Conservation (phyloP, 164 flowering plant genomes). For the Piper betle region DNA sequence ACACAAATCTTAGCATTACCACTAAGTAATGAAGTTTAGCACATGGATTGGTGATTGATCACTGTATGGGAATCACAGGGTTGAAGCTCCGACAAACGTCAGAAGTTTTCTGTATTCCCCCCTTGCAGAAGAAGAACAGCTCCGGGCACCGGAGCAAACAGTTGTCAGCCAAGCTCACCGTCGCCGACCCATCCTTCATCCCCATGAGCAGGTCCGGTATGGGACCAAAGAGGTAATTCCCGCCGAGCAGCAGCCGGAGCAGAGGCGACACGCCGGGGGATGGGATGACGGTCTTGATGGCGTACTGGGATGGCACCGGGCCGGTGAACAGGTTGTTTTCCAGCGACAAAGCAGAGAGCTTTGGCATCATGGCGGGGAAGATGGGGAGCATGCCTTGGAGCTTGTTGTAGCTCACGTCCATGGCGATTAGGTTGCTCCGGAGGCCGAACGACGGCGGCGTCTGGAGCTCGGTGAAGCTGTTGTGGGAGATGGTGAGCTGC, state of each 20-base stretch:
- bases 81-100: constrained; percentile 45
- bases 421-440: constrained; percentile 48
- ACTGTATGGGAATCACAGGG: constrained; percentile 46
- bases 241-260: constrained; percentile 56
- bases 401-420: constrained; percentile 58
- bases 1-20: too few species aligned
- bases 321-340: constrained; percentile 74
- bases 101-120: constrained; percentile 55
- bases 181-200: constrained; percentile 44
- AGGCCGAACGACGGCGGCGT: constrained; percentile 17
- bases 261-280: constrained; percentile 31
- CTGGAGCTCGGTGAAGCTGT: constrained; percentile 35
- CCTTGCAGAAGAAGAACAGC: constrained; percentile 67
- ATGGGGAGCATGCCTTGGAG: constrained; percentile 52
- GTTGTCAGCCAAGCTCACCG: constrained; percentile 54
- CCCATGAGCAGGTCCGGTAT: constrained; percentile 49
- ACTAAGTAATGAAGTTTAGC: too few species aligned
- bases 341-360: constrained; percentile 54
- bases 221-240: constrained; percentile 66
- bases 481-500: constrained; percentile 68
- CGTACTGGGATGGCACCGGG: constrained; percentile 59
- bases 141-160: constrained; percentile 62
- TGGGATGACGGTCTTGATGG: constrained; percentile 31
- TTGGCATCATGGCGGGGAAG: constrained; percentile 66
- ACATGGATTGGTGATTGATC: too few species aligned